phyloP scores from a whole-genome alignment of 2,329 filamentous ascomycete species.

The Fusarium staphyleae region DNA sequence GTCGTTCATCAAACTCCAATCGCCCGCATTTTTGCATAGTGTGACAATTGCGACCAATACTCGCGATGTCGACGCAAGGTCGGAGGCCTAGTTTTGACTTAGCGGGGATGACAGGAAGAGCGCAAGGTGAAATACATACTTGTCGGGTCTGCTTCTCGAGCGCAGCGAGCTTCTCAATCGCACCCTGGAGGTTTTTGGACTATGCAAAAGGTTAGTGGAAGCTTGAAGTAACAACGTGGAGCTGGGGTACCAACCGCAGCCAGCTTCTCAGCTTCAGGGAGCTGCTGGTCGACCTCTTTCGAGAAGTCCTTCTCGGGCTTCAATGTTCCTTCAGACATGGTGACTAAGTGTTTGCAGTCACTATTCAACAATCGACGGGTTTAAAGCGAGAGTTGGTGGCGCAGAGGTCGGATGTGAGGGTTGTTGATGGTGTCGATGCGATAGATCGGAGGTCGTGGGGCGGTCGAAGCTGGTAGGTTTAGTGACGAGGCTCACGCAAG shows the following conservation, averaged over 20 bases:
- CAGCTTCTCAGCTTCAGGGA: slow-evolving; percentile 89
- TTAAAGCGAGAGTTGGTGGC: neutral
- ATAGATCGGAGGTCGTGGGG: slow-evolving; percentile 34
- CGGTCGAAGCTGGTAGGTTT: slow-evolving; percentile 40
- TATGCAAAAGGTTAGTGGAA: slow-evolving; percentile 52
- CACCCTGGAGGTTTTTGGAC: slow-evolving; percentile 74
- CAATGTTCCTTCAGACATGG: slow-evolving; percentile 81
- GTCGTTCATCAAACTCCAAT: slow-evolving; percentile 96
- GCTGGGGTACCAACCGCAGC: slow-evolving; percentile 72
- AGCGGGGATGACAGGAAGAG: slow-evolving; percentile 23
- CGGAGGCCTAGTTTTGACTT: slow-evolving; percentile 73
- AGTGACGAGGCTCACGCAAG: slow-evolving; percentile 48
- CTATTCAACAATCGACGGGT: slow-evolving; percentile 5
- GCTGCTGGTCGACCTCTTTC: slow-evolving; percentile 91
- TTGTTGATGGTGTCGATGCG: slow-evolving; percentile 31
- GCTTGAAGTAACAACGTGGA: neutral
- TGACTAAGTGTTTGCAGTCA: slow-evolving; percentile 25
- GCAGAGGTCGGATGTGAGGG: slow-evolving; percentile 3
- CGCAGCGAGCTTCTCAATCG: slow-evolving; percentile 89
- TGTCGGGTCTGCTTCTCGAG: slow-evolving; percentile 98
- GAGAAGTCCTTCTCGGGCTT: slow-evolving; percentile 99
- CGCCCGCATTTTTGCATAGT: slow-evolving; percentile 88
- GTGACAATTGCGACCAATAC: slow-evolving; percentile 88
- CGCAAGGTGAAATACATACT: slow-evolving; percentile 57
- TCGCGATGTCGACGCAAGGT: slow-evolving; percentile 93